These are phyloP conservation scores for Magnaporthales sp. DNA, from an alignment of 2,329 filamentous ascomycete species.

Conservation along the genomic window DNA sequence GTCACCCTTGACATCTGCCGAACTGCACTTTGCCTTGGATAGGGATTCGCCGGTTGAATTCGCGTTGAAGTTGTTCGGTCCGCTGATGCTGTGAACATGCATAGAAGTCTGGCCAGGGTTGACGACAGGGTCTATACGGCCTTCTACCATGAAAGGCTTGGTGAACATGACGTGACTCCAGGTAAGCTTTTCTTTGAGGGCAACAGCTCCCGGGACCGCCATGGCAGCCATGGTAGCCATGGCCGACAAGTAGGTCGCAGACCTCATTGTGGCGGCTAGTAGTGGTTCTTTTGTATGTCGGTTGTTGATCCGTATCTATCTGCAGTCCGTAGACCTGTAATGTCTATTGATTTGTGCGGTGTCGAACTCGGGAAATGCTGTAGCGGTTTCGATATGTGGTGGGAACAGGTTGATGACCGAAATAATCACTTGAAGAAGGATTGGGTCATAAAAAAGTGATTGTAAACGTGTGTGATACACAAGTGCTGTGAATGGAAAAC, in stretches of 20 bases:
- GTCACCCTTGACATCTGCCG: conserved; percentile 59
- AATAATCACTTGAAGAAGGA: neutral
- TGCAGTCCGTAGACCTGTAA: neutral
- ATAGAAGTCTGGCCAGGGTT: conserved; percentile 45
- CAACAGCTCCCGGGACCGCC: conserved; percentile 29
- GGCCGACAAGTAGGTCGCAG: conserved; percentile 12
- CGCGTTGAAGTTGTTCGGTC: conserved; percentile 58
- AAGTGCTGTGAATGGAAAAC: conserved; percentile 3
- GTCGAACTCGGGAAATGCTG: neutral
- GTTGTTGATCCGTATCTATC: neutral
- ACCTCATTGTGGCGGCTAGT: neutral
- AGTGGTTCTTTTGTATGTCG: too few species aligned
- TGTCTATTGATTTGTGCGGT: neutral
- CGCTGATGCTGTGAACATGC: conserved; percentile 65
- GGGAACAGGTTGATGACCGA: neutral
- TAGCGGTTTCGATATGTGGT: neutral
- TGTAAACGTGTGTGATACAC: neutral
- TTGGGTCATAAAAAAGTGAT: neutral
- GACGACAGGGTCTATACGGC: conserved; percentile 61
- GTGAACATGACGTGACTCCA: conserved; percentile 29
- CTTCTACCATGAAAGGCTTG: conserved; percentile 38
- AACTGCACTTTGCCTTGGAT: conserved; percentile 57
- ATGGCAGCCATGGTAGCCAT: conserved; percentile 30
- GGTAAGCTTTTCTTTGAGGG: conserved; percentile 44
- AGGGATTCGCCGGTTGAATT: conserved; percentile 53